Base-by-base conservation (phyloP, 2,329 filamentous ascomycete species). In the Penicillium expansum region DNA sequence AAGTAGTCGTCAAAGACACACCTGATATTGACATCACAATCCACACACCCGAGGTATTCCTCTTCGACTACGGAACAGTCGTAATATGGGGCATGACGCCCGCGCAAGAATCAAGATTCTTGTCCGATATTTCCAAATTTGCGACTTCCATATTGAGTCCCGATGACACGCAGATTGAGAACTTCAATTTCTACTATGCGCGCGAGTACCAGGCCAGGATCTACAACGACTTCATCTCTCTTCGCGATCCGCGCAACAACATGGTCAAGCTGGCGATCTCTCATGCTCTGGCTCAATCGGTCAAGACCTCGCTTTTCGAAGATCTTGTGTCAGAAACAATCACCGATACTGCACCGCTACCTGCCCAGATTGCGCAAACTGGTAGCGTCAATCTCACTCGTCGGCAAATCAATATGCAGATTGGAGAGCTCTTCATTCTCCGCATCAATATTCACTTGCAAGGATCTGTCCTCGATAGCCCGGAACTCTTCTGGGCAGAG, bases 131-230 rank as follows among this genome's bases (percentile, higher is more conserved):
- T 60, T 86, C 91, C 55, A 96, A 94, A 70, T 99, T 97, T 66
- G 94, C 97, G 74, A 84, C 86, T 39, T 93, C 96, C 71, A 96
- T 96, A 74, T 82, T 97, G 48, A 86, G 86, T 27, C 85, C 88
- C 11, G 92, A 96, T 69, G 91, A 96, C 66, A 87, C 96, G 30
- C 93, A 99, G 77, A 91, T 92, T 45, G 94, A 99, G 75, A 91
- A 93, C 69, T 99, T 99, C 82, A 99, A 99, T 74, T 99, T 97
- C 75, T 99, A 99, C 80, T 97, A 99, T 78, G 97, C 94, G 3
- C 85, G 90, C 68, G 93, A 97, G 72, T 99, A 99, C 73, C 95
- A 99, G 76, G 91, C 94, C 22, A 88, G 94, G 50, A 99, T 99
- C 74, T 99, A 99, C 83, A 99, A 99, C 76, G 94, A 99, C 76